A percentile compares a stretch with the other conserved stretches of the same genome.
phyloP scores from a whole-genome alignment of 83 land plant species.

The Thuja plicata region DNA sequence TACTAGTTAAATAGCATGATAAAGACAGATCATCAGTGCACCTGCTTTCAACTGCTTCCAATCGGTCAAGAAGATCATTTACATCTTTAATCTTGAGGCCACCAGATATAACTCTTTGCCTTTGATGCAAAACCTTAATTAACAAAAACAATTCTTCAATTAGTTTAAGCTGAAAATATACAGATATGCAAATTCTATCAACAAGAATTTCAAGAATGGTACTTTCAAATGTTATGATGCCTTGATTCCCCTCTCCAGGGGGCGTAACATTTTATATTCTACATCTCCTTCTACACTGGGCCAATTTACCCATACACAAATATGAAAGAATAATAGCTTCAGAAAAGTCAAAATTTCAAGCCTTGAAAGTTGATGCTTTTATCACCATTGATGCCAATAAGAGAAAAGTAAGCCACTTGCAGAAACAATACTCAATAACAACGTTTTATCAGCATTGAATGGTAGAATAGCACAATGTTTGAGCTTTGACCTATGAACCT shows the following conservation, averaged over 20 bases:
- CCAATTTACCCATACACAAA: background rate
- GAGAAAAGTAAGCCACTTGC: background rate
- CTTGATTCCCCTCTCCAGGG: background rate
- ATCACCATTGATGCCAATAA: background rate
- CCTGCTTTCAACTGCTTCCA: conserved; percentile 70
- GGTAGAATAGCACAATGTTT: background rate
- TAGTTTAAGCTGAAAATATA: background rate
- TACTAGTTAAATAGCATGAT: background rate
- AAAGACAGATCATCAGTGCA: conserved; percentile 14
- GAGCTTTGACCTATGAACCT: background rate
- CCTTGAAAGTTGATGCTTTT: background rate
- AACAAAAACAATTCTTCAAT: background rate
- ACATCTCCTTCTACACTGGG: background rate
- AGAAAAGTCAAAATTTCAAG: background rate
- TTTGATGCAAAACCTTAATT: conserved; percentile 58
- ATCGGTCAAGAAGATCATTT: conserved; percentile 79
- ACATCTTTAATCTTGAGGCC: conserved; percentile 77
- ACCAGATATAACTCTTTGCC: conserved; percentile 74
- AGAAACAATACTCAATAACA: background rate
- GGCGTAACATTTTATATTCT: background rate
- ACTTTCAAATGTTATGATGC: background rate
- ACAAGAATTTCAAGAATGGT: background rate
- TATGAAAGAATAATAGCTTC: background rate
- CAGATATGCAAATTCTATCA: background rate
- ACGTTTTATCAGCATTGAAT: background rate